These are phyloP conservation scores for Aurantiochytrium sp. DNA, from an alignment of 108 stramenopile genomes.

Conservation along the genomic window DNA sequence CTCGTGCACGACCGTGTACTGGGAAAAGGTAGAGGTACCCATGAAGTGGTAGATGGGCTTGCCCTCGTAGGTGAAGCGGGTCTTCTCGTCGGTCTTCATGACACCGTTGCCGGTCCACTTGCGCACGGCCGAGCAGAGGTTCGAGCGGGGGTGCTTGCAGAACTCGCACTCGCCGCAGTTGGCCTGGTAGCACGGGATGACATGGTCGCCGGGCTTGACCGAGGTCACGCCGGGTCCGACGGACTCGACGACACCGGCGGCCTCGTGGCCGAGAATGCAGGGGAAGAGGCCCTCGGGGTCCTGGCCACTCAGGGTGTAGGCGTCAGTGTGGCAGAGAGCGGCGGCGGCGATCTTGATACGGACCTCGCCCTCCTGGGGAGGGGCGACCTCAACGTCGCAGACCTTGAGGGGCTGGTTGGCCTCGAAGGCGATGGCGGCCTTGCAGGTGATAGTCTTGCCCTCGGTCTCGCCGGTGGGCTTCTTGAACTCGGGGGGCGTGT, in stretches of 20 bases:
- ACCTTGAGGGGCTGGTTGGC: slow-evolving; percentile 2
- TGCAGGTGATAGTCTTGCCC: slow-evolving; percentile 18
- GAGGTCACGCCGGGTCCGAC: slow-evolving; percentile 70
- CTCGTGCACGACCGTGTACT: slow-evolving; percentile 76
- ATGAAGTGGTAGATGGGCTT: slow-evolving; percentile 71
- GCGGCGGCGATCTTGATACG: slow-evolving; percentile 51
- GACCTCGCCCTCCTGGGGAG: slow-evolving; percentile 45
- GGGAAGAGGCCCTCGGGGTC: slow-evolving; percentile 73
- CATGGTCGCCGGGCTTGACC: slow-evolving; percentile 74
- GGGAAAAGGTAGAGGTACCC: slow-evolving; percentile 72
- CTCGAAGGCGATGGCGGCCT: slow-evolving; percentile 24
- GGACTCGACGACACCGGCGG: slow-evolving; percentile 68
- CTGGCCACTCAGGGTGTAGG: slow-evolving; percentile 39
- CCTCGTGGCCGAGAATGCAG: slow-evolving; percentile 71
- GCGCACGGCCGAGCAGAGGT: slow-evolving; percentile 79
- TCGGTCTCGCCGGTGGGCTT: background rate
- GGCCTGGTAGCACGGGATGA: slow-evolving; percentile 74
- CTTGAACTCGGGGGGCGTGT: background rate
- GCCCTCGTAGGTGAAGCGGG: slow-evolving; percentile 33
- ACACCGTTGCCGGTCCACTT: slow-evolving; percentile 65
- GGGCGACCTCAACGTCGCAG: background rate
- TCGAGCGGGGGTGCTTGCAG: slow-evolving; percentile 74
- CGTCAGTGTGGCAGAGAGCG: slow-evolving; percentile 48
- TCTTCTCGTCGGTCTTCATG: slow-evolving; percentile 59
- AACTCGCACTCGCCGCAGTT: slow-evolving; percentile 74